A percentile compares a stretch with the other conserved stretches of the same genome.
These are phyloP conservation scores for Pseudophaeomoniella oleicola DNA, from an alignment of 2,329 filamentous ascomycete genomes.

Conservation along the genomic window DNA sequence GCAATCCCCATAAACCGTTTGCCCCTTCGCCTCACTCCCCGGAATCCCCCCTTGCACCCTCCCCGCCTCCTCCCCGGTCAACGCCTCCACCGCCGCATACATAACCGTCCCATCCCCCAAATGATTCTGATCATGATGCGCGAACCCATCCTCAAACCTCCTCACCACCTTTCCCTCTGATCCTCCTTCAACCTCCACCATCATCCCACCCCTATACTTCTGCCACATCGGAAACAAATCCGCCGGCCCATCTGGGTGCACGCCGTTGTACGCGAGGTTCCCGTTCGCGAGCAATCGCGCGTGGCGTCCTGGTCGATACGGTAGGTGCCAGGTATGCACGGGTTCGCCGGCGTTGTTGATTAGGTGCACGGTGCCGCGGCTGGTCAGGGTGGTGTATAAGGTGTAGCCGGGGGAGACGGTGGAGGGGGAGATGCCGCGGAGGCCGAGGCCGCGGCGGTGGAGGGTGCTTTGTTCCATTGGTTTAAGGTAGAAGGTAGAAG, in stretches of 20 bases:
- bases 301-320: conserved; percentile 26
- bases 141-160: conserved; percentile 26
- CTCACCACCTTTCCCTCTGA: conserved; percentile 22
- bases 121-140: conserved; percentile 32
- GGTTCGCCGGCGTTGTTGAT: conserved; percentile 26
- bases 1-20: conserved; percentile 25
- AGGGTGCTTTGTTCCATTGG: conserved; percentile 32
- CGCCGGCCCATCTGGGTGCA: conserved; percentile 23
- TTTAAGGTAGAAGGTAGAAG: too few relatives aligned
- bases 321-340: conserved; percentile 29
- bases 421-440: conserved; percentile 23
- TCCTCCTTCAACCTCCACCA: conserved; percentile 28
- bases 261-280: conserved; percentile 29
- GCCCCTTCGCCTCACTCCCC: conserved; percentile 20
- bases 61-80: conserved; percentile 20
- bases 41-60: conserved; percentile 27
- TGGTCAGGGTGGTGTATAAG: conserved; percentile 27
- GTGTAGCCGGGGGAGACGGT: conserved; percentile 25
- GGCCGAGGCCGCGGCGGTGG: conserved; percentile 24
- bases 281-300: conserved; percentile 29
- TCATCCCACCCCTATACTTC: conserved; percentile 31
- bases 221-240: conserved; percentile 27
- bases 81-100: conserved; percentile 27
- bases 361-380: conserved; percentile 21
- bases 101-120: conserved; percentile 26